Evolutionary conservation across 2,329 filamentous ascomycete genomes (phyloP), one percentile per base, ranked within the genome.

Genomic region (Colletotrichum orbiculare): DNA sequence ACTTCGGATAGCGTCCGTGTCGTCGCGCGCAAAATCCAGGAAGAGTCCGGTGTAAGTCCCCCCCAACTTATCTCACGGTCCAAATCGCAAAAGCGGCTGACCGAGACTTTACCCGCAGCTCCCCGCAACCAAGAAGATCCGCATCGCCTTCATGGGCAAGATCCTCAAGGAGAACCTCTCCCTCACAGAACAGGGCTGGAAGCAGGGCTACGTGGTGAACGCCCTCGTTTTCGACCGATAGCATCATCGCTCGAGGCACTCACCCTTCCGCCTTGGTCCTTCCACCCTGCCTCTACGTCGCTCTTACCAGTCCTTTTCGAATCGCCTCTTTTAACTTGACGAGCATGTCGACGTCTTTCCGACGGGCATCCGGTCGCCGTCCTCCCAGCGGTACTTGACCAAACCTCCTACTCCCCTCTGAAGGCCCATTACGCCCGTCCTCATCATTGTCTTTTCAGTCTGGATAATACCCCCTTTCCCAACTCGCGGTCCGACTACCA

Each of bases 101-200:
- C 25, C 25, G 25, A 25, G 12, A 50, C 56, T 10, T 7, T 35
- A 58, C 8, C 13, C 43, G 15, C 70, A 91, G 90, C 79, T 94
- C 38, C 76, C 84, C 2, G 74, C 81, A 8, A 81, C 80, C 48
- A 87, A 87, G 67, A 85, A 83, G 52, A 81, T 97, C 54, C 87
- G 88, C 58, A 85, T 97, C 64, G 89, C 88, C 17, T 96, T 97
- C 75, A 85, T 96, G 77, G 94, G 94, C 69, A 93, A 89, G 74
- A 87, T 94, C 54, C 84, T 97, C 49, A 88, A 89, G 69, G 92
- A 95, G 68, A 83, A 84, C 58, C 75, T 86, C 17, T 84, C 89
- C 1, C 80, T 97, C 15, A 76, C 82, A 48, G 84, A 85, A 3
- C 91, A 96, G 70, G 91, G 91, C 53, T 97, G 92, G 91, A 86